Conservation (phyloP, 805 yeast species). For the Wickerhamiella domercqiae region DNA sequence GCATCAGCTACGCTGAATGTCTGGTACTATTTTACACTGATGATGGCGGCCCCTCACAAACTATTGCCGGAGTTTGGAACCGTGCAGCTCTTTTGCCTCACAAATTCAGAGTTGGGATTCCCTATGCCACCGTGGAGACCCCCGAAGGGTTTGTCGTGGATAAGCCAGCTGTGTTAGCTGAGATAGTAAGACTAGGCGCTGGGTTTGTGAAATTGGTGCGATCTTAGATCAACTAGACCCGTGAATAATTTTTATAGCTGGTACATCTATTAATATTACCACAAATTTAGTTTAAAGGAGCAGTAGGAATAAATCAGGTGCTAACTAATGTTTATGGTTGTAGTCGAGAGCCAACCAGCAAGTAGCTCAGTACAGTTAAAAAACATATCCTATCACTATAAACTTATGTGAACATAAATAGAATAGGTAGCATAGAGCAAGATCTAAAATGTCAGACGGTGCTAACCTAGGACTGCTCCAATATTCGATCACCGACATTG, state of each 20-base stretch:
- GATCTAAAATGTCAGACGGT: no score
- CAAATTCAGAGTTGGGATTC: constrained; percentile 67
- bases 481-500: no score
- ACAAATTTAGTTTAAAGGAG: not conserved
- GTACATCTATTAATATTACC: not conserved
- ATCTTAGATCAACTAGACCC: not conserved
- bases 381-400: no score
- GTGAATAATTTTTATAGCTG: not conserved
- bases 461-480: no score
- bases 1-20: constrained; percentile 46
- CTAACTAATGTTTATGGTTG: no score
- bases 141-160: constrained; percentile 31
- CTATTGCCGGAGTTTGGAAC: constrained; percentile 66
- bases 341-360: no score
- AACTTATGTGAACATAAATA: no score
- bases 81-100: constrained; percentile 45
- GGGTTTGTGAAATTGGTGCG: constrained; percentile 21
- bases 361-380: no score
- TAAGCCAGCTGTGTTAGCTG: constrained; percentile 55
- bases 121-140: constrained; percentile 36
- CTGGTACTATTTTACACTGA: constrained; percentile 52
- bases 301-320: not conserved
- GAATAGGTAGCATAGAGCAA: no score
- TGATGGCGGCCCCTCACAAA: constrained; percentile 33
- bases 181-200: constrained; percentile 36